These are phyloP conservation scores for Ophiocordyceps camponoti-leonardi DNA, from an alignment of 2,329 filamentous ascomycete genomes.

Conservation along the genomic window DNA sequence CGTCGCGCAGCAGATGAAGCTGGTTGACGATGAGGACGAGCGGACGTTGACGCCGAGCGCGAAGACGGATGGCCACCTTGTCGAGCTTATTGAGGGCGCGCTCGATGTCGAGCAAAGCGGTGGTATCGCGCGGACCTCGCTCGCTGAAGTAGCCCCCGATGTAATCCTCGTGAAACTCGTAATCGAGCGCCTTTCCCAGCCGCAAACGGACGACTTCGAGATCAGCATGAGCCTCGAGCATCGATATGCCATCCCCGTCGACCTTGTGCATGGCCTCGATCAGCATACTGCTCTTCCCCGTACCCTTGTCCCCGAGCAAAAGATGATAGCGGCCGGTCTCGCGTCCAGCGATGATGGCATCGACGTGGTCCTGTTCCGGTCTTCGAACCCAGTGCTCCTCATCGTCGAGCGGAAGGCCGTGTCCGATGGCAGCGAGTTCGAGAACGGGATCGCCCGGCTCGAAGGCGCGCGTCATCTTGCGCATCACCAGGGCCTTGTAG, in stretches of 20 bases:
- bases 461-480: slow-evolving; percentile 88
- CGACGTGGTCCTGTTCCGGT: slow-evolving; percentile 65
- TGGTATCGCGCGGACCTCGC: slow-evolving; percentile 77
- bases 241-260: slow-evolving; percentile 73
- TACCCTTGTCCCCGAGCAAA: slow-evolving; percentile 87
- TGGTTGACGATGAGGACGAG: slow-evolving; percentile 91
- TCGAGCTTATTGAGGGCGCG: slow-evolving; percentile 95
- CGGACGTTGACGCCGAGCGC: slow-evolving; percentile 45
- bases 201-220: slow-evolving; percentile 88
- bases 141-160: slow-evolving; percentile 95
- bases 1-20: slow-evolving; percentile 76
- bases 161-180: slow-evolving; percentile 95
- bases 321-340: slow-evolving; percentile 75
- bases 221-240: slow-evolving; percentile 94
- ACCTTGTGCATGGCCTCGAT: slow-evolving; percentile 88
- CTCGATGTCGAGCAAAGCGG: slow-evolving; percentile 85
- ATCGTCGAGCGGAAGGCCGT: slow-evolving; percentile 24
- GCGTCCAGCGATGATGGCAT: slow-evolving; percentile 63
- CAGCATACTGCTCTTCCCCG: slow-evolving; percentile 92
- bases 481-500: slow-evolving; percentile 82
- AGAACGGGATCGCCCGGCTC: slow-evolving; percentile 79
- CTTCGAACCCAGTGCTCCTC: slow-evolving; percentile 54
- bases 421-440: slow-evolving; percentile 54
- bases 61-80: slow-evolving; percentile 68
- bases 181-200: slow-evolving; percentile 85